Evolutionary conservation across 768 basidiomycete species (phyloP), one percentile per base, ranked within the genome.

Genomic region (Hericium rajendrae): DNA sequence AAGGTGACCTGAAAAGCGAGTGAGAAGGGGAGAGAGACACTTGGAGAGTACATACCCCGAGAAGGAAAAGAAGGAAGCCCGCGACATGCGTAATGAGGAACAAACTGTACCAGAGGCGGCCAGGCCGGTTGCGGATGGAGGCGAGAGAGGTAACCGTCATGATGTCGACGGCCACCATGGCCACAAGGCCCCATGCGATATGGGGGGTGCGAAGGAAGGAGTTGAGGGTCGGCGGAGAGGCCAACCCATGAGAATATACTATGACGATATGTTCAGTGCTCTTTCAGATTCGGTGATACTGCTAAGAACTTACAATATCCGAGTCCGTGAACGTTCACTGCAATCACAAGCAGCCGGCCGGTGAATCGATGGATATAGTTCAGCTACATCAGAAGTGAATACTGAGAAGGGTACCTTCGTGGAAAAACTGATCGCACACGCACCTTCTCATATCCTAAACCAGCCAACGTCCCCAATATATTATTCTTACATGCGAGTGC

Each of bases 351-450:
- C 56, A 78, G 57, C 4, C 70, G 58, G 13, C 83, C 82, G 1
- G 72, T 68, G 65, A 76, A 78, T n/a, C 81, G 79, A 64, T 84
- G 82, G 24, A 83, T 65, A 65, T 71, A 80, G 66, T 81, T 81
- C 57, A 79, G 65, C 74, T 81, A 60, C 49, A 59, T 5, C 28
- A 8, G 58, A 49, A 61, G 60, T 15, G 28, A n/a, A 39, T n/a
- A 43, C 16, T 13, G 48, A 50, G 15, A 9, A 8, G 32, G 5
- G 1, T 22, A 16, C 18, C n/a, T 13, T 13, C 4, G 6, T 41
- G 18, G 9, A 28, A 22, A 10, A 26, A 28, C 28, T 32, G 28
- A 52, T 6, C n/a, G 5, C 26, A n/a, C 13, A 57, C 71, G 60
- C 48, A 77, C 78, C 62, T 74, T 75, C 58, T 79, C 78, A 60